Evolutionary conservation across 805 yeast species (phyloP).

Genomic region (Dipodascus albidus): DNA sequence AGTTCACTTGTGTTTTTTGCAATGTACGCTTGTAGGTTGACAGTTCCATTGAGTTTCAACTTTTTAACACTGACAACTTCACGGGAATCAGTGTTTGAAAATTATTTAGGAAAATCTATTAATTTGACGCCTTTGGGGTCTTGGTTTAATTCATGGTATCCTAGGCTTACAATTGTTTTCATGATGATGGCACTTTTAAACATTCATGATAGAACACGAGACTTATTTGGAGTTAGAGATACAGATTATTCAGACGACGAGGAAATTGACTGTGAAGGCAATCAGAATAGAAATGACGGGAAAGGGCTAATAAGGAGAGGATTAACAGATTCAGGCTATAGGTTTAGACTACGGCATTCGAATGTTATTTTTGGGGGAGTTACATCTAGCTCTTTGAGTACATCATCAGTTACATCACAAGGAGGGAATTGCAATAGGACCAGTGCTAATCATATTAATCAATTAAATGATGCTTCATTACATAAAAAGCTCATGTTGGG

Average conservation of each 20-base stretch:
- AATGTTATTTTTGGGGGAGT: background rate
- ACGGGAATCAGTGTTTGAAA: constrained; percentile 46
- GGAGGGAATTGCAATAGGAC: background rate
- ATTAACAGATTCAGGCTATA: background rate
- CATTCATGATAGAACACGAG: constrained; percentile 49
- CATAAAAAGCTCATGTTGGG: background rate
- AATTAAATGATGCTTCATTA: background rate
- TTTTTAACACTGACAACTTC: constrained; percentile 54
- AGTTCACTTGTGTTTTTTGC: constrained; percentile 68
- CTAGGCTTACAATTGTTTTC: constrained; percentile 64
- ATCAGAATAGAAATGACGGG: background rate
- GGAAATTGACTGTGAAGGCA: constrained; percentile 14
- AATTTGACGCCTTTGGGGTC: constrained; percentile 65
- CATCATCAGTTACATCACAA: background rate
- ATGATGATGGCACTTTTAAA: constrained; percentile 50
- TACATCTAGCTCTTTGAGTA: background rate
- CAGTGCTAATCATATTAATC: background rate
- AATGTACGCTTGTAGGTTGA: constrained; percentile 68
- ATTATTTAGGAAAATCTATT: constrained; percentile 64
- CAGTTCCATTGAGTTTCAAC: constrained; percentile 73
- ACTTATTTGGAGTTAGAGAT: constrained; percentile 28
- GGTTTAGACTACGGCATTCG: background rate
- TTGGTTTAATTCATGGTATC: constrained; percentile 58
- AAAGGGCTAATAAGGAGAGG: background rate
- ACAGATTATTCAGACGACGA: constrained; percentile 28